phyloP scores from a whole-genome alignment of 169 alveolate genomes.

The Eimeria sp. region DNA sequence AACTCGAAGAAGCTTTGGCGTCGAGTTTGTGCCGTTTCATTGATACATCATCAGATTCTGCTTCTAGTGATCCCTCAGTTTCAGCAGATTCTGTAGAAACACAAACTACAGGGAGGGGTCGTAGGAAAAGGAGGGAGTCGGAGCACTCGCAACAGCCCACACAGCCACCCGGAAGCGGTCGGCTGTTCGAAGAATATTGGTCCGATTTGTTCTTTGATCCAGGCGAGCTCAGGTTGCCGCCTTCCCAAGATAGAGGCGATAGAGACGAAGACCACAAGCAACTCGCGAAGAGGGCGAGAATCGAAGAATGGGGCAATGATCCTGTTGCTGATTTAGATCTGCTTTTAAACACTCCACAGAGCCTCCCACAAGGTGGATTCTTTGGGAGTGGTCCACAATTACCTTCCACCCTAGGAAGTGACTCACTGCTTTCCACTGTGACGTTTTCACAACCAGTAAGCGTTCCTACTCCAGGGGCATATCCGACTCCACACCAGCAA shows the following conservation, averaged over 20 bases:
- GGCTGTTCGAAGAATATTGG: not conserved
- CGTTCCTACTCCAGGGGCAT: not conserved
- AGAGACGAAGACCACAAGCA: not conserved
- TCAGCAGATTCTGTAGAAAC: not conserved
- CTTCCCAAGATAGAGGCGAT: not conserved
- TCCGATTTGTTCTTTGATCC: too few species aligned
- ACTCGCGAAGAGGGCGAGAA: not conserved
- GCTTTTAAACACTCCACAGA: not conserved
- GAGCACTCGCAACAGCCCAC: not conserved
- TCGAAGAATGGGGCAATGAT: not conserved
- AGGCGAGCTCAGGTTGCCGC: not conserved
- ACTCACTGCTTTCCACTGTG: not conserved
- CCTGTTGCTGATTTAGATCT: not conserved
- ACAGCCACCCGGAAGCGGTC: not conserved
- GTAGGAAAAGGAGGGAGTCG: not conserved
- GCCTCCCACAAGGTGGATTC: not conserved
- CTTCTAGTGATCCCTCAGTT: not conserved
- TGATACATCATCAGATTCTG: not conserved
- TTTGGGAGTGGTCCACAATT: not conserved
- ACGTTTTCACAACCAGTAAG: not conserved
- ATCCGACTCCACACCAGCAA: not conserved
- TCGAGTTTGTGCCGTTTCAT: not conserved
- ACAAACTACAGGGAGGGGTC: not conserved
- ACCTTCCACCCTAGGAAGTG: not conserved
- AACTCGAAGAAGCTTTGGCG: not conserved